Percentiles rank a stretch among this genome's conserved stretches.
Conservation (phyloP, 352 stramenopile genomes). For the Pythium aristosporum region DNA sequence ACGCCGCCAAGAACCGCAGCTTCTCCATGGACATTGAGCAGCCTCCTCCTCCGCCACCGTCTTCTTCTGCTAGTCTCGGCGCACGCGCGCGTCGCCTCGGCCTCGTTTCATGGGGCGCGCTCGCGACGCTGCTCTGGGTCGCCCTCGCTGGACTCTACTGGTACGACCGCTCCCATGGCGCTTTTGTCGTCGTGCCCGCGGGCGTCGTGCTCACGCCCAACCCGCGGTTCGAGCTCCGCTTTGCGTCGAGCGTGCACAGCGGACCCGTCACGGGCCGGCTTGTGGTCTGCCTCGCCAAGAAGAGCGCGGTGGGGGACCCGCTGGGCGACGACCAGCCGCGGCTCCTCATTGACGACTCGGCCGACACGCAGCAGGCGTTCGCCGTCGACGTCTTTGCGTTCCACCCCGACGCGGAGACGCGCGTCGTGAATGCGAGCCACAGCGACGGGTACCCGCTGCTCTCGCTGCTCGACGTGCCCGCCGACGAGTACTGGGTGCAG, state of each 20-base stretch:
- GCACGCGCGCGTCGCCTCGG: conserved; percentile 15
- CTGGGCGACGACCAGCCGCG: conserved; percentile 53
- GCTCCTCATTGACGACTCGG: conserved; percentile 47
- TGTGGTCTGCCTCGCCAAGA: conserved; percentile 56
- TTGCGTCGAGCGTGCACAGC: conserved; percentile 30
- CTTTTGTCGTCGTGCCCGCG: background rate
- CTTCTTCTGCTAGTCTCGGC: background rate
- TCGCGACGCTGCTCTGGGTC: conserved; percentile 24
- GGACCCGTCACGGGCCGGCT: conserved; percentile 52
- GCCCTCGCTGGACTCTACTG: conserved; percentile 18
- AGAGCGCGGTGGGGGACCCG: conserved; percentile 41
- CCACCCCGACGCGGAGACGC: conserved; percentile 31
- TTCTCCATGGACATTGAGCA: conserved; percentile 34
- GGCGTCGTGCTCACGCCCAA: conserved; percentile 12
- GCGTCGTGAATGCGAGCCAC: conserved; percentile 45
- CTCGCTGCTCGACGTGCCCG: conserved; percentile 41
- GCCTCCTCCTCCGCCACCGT: conserved; percentile 2
- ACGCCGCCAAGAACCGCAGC: conserved; percentile 17
- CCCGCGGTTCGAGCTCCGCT: conserved; percentile 42
- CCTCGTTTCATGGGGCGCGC: conserved; percentile 30
- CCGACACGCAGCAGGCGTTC: conserved; percentile 57
- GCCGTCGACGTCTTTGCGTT: conserved; percentile 63
- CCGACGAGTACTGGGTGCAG: conserved; percentile 64
- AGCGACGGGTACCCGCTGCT: conserved; percentile 48
- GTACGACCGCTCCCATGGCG: conserved; percentile 13